A percentile compares a stretch with the other conserved stretches of the same genome.
Conservation (phyloP, 2,329 filamentous ascomycete genomes). For the Pseudocercospora crystallina region DNA sequence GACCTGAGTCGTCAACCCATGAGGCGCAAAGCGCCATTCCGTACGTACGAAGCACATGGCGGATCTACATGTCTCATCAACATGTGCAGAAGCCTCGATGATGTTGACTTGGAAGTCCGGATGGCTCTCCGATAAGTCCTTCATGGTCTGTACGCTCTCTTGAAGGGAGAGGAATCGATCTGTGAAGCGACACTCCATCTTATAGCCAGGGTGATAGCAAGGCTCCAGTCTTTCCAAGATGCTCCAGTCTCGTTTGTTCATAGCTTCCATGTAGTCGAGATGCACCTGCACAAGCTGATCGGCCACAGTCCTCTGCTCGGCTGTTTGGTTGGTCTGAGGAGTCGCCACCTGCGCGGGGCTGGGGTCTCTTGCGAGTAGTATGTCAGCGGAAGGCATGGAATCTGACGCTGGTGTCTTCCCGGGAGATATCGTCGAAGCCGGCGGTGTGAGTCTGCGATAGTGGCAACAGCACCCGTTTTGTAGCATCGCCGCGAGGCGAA, state of each 20-base stretch:
- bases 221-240: background rate
- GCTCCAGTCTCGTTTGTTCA: background rate
- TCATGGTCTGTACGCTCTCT: background rate
- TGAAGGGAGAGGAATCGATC: background rate
- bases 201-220: background rate
- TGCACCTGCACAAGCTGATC: background rate
- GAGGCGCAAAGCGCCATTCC: background rate
- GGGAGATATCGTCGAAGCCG: too few relatives aligned
- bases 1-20: background rate
- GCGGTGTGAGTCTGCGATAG: too few relatives aligned
- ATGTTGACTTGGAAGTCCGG: background rate
- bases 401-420: too few relatives aligned
- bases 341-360: too few relatives aligned
- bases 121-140: background rate
- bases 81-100: background rate
- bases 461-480: too few relatives aligned
- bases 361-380: too few relatives aligned
- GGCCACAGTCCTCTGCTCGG: background rate
- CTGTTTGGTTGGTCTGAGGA: too few relatives aligned
- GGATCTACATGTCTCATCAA: background rate
- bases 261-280: background rate
- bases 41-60: background rate
- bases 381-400: too few relatives aligned
- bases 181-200: slow-evolving; percentile 1
- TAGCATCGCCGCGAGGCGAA: too few relatives aligned